A percentile compares a stretch with the other conserved stretches of the same genome.
These are phyloP conservation scores for Dunaliella sp. DNA, from an alignment of 139 green algal genomes.

Conservation along the genomic window DNA sequence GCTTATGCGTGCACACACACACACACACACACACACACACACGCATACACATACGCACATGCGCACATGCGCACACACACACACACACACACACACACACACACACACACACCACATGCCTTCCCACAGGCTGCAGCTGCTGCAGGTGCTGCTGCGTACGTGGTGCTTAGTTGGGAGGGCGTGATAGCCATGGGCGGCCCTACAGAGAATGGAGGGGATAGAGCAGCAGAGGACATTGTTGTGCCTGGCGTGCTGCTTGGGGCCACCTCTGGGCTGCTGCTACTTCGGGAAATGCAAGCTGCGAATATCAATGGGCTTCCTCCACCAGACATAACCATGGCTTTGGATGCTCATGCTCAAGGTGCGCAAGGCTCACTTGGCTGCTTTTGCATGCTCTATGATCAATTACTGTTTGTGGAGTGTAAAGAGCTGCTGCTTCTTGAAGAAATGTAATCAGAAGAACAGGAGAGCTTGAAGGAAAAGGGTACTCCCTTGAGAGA, in stretches of 20 bases:
- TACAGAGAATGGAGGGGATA: too few relatives aligned
- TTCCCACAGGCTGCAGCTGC: neutral
- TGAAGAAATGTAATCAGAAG: too few relatives aligned
- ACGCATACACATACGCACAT: neutral
- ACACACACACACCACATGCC: neutral
- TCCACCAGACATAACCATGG: neutral
- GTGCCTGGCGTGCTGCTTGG: neutral
- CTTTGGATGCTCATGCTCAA: neutral
- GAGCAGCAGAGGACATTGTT: too few relatives aligned
- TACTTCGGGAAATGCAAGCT: neutral
- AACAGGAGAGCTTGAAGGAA: too few relatives aligned
- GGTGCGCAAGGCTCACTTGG: too few relatives aligned
- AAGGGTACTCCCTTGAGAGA: too few relatives aligned
- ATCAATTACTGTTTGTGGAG: too few relatives aligned
- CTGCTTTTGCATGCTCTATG: too few relatives aligned
- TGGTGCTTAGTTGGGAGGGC: neutral
- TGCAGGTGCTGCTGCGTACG: neutral
- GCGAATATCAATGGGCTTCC: neutral
- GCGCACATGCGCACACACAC: neutral
- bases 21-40: neutral
- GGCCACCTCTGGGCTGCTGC: neutral
- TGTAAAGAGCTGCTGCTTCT: too few relatives aligned
- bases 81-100: neutral
- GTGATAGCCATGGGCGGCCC: neutral
- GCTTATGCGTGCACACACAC: slow-evolving; percentile 1